Conservation (phyloP, 2,329 filamentous ascomycete species). For the Penicillium brasilianum region DNA sequence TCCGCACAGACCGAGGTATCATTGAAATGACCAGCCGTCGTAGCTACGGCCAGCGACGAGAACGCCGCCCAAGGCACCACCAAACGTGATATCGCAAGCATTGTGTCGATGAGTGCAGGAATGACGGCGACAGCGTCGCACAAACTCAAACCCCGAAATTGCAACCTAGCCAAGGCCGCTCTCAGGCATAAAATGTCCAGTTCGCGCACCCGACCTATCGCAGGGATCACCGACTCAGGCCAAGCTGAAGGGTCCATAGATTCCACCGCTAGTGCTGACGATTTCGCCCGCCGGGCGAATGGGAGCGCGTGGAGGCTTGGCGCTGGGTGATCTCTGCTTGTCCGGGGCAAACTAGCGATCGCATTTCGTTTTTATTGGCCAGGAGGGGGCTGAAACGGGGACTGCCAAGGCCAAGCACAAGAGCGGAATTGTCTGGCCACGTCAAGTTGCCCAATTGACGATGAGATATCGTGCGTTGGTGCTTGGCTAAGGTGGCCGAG, state of each 20-base stretch:
- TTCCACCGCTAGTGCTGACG: background rate
- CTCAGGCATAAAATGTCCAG: background rate
- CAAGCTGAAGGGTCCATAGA: conserved; percentile 6
- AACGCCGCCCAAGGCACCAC: background rate
- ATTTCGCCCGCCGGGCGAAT: conserved; percentile 6
- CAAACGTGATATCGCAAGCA: conserved; percentile 2
- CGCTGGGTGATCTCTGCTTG: background rate
- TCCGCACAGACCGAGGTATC: conserved; percentile 20
- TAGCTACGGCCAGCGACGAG: background rate
- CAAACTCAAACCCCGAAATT: background rate
- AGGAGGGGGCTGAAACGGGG: background rate
- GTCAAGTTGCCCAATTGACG: background rate
- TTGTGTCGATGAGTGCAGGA: background rate
- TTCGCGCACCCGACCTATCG: background rate
- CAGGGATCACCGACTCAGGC: background rate
- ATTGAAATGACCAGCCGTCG: conserved; percentile 17
- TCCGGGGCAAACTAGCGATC: background rate
- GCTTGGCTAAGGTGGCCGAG: background rate
- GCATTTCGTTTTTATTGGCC: conserved; percentile 10
- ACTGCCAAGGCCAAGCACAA: conserved; percentile 4
- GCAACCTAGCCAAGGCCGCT: background rate
- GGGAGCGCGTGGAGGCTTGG: conserved; percentile 6
- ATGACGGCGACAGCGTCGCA: background rate
- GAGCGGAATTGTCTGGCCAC: background rate
- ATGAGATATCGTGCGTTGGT: background rate